A percentile compares a stretch with the other conserved stretches of the same genome.
Evolutionary conservation across 768 basidiomycete genomes (phyloP).

Genomic region (Lactarius indigo): DNA sequence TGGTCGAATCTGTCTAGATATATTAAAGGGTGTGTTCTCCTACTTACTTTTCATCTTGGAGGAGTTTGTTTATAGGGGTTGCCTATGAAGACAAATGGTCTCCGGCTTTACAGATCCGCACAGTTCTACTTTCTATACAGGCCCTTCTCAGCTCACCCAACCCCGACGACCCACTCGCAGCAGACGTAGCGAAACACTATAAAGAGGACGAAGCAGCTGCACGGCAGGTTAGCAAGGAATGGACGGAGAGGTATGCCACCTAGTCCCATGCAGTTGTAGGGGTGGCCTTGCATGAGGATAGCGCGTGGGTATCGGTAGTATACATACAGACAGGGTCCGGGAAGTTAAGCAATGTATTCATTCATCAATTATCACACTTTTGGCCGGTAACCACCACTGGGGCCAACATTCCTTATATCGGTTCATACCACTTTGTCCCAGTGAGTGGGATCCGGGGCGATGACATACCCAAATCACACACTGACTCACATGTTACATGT

Average conservation of each 20-base stretch:
- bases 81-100: conserved; percentile 89
- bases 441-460: not conserved
- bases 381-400: not conserved
- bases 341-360: conserved; percentile 19
- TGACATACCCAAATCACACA: not conserved
- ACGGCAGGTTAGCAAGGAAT: conserved; percentile 87
- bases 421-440: not conserved
- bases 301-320: not conserved
- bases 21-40: conserved; percentile 72
- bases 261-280: conserved; percentile 22
- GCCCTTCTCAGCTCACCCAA: conserved; percentile 96
- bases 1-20: conserved; percentile 96
- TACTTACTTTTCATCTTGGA: conserved; percentile 23
- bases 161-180: conserved; percentile 92
- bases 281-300: conserved; percentile 1
- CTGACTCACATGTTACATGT: not conserved
- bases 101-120: conserved; percentile 96
- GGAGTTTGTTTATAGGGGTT: not conserved
- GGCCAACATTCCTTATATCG: not conserved
- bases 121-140: conserved; percentile 93
- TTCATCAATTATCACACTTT: conserved; percentile 12
- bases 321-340: conserved; percentile 9
- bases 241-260: conserved; percentile 86
- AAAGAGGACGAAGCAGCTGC: conserved; percentile 96
- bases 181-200: conserved; percentile 97